Base-by-base conservation (phyloP, 2,329 filamentous ascomycete genomes). In the Phyllosticta citribraziliensis region DNA sequence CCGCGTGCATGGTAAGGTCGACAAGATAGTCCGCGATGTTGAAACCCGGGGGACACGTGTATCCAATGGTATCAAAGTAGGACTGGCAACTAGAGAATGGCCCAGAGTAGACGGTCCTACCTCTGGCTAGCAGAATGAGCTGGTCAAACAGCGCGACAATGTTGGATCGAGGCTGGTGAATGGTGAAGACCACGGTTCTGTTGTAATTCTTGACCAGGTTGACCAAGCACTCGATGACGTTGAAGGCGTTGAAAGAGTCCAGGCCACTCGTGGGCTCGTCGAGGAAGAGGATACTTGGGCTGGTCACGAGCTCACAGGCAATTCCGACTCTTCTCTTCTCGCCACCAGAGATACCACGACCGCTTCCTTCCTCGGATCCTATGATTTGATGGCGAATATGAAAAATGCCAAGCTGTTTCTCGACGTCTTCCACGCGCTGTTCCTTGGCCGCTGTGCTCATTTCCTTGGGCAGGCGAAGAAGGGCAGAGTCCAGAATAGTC, bases 1-100 rank as follows among this genome's bases (percentile, higher is more conserved):
- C 84, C 24, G 91, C 92, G 72, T 99, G 94, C 93, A 99, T 97
- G 0, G 94, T 97, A 51, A 99, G 81, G 72, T 99, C 94, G 30
- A 99, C 92, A 5, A 99, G 83, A 70, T 97, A 99, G 73, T 99
- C 94, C 3, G 94, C 94, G 74, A 99, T 97, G 70, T 99, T 99
- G 82, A 97, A 99, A 2, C 95, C 95, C 24, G 92, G 88, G 11
- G 94, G 94, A 70, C 95, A 99, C 56, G 88, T 80, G 73, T 97
- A 99, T 52, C 94, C 95, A 64, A 96, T 87, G 55, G 85, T 82
- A 70, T 97, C 91, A 68, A 99, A 99, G 72, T 97, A 99, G 20
- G 84, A 79, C 72, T 99, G 94, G 71, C 94, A 99, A 65, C 86
- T 86, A 1, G 84, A 79, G 72, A 97, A 96, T 1, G 91, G 89